Percentiles rank a stretch among this genome's conserved stretches.
Evolutionary conservation across 2,329 filamentous ascomycete genomes (phyloP).

Genomic region (Nemania sp.): DNA sequence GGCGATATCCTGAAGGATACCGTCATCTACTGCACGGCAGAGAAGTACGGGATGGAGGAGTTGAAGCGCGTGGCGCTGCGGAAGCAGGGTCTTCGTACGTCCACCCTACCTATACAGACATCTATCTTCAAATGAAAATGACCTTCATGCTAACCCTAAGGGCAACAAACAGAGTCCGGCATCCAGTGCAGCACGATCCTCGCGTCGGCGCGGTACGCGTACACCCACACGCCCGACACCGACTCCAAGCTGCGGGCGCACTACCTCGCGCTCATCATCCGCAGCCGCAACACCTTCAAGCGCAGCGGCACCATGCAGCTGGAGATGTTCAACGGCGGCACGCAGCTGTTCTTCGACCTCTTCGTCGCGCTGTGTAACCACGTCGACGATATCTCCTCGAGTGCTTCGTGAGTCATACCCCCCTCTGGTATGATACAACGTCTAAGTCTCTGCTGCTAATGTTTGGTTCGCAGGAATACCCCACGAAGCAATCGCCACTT

Average conservation of each 20-base stretch:
- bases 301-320: slow-evolving; percentile 93
- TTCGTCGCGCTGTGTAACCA: slow-evolving; percentile 94
- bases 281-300: slow-evolving; percentile 86
- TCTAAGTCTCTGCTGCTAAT: slow-evolving; percentile 14
- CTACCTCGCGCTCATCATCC: slow-evolving; percentile 90
- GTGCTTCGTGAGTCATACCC: slow-evolving; percentile 51
- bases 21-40: slow-evolving; percentile 85
- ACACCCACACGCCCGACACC: slow-evolving; percentile 83
- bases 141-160: slow-evolving; percentile 7
- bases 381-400: slow-evolving; percentile 70
- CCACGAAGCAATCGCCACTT: slow-evolving; percentile 52
- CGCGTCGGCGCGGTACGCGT: slow-evolving; percentile 84
- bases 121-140: neutral
- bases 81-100: slow-evolving; percentile 82
- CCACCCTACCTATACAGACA: neutral
- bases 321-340: slow-evolving; percentile 87
- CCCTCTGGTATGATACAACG: neutral
- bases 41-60: slow-evolving; percentile 80
- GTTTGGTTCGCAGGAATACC: slow-evolving; percentile 41
- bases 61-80: slow-evolving; percentile 82
- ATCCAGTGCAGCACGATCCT: slow-evolving; percentile 86
- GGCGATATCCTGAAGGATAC: slow-evolving; percentile 82
- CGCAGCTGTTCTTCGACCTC: slow-evolving; percentile 84
- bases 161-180: slow-evolving; percentile 66
- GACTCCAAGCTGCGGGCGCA: slow-evolving; percentile 91